Conservation (phyloP, 1,139 yeast species). For the Saccharomyces hybrid region DNA sequence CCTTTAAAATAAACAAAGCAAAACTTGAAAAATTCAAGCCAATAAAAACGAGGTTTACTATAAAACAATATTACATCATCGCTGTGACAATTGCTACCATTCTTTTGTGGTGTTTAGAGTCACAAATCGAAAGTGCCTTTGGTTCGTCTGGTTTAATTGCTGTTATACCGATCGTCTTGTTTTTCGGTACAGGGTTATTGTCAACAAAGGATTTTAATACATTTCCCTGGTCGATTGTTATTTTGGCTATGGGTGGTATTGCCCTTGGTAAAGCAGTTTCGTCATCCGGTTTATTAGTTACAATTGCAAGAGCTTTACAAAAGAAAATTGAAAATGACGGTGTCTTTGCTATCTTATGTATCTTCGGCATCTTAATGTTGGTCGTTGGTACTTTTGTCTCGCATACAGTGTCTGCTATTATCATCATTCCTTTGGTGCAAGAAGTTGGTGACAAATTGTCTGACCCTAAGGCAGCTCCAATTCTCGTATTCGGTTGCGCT, state of each 20-base stretch:
- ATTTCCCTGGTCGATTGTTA: conserved; percentile 71
- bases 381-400: conserved; percentile 69
- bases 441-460: conserved; percentile 57
- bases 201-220: conserved; percentile 61
- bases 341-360: conserved; percentile 52
- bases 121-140: conserved; percentile 46
- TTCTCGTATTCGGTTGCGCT: conserved; percentile 61
- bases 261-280: conserved; percentile 70
- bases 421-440: conserved; percentile 60
- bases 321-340: conserved; percentile 48
- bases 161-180: conserved; percentile 54
- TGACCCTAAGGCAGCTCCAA: conserved; percentile 43
- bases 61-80: conserved; percentile 58
- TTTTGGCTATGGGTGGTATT: conserved; percentile 73
- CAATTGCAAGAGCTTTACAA: conserved; percentile 55
- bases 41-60: conserved; percentile 51
- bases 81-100: conserved; percentile 48
- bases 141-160: conserved; percentile 72
- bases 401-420: conserved; percentile 72
- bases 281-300: conserved; percentile 58
- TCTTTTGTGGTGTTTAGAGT: conserved; percentile 62
- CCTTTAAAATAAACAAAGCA: conserved; percentile 44
- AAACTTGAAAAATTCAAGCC: conserved; percentile 45
- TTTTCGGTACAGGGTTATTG: conserved; percentile 64
- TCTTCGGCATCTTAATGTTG: conserved; percentile 59